Conservation (phyloP, 257 asterid genomes). For the Lycium ferocissimum region DNA sequence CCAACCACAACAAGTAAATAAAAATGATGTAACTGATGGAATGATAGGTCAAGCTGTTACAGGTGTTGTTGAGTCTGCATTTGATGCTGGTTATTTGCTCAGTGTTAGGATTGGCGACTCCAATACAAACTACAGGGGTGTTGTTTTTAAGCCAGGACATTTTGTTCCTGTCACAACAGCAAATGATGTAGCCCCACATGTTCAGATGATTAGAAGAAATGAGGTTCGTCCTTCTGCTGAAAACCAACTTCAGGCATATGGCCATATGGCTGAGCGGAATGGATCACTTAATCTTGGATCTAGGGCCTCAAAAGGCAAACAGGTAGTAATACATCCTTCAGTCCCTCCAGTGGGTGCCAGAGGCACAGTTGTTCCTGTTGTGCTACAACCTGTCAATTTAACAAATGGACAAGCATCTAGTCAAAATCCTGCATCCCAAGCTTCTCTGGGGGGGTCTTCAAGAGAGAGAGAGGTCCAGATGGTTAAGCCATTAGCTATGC, state of each 20-base stretch:
- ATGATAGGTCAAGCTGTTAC: constrained; percentile 78
- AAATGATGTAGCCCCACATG: constrained; percentile 85
- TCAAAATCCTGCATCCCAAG: constrained; percentile 40
- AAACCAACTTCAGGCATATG: constrained; percentile 34
- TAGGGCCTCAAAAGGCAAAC: constrained; percentile 51
- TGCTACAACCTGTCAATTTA: constrained; percentile 58
- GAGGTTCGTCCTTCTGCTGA: constrained; percentile 49
- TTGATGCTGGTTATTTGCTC: constrained; percentile 86
- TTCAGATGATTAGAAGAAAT: constrained; percentile 69
- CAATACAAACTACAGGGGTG: constrained; percentile 65
- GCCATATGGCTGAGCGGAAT: constrained; percentile 32
- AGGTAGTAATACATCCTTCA: constrained; percentile 46
- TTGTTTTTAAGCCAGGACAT: constrained; percentile 89
- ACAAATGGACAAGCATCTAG: constrained; percentile 44
- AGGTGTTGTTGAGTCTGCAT: constrained; percentile 87
- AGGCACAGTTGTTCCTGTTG: constrained; percentile 68
- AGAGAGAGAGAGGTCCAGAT: constrained; percentile 64
- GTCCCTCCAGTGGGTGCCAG: constrained; percentile 58
- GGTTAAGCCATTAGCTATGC: constrained; percentile 70
- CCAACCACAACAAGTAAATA: constrained; percentile 41
- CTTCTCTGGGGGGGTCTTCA: constrained; percentile 42
- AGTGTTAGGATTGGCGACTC: constrained; percentile 77
- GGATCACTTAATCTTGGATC: constrained; percentile 26
- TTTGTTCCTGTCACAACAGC: constrained; percentile 71
- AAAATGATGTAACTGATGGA: constrained; percentile 38